Evolutionary conservation across 164 flowering plant species (phyloP).

Genomic region (Stephania japonica): DNA sequence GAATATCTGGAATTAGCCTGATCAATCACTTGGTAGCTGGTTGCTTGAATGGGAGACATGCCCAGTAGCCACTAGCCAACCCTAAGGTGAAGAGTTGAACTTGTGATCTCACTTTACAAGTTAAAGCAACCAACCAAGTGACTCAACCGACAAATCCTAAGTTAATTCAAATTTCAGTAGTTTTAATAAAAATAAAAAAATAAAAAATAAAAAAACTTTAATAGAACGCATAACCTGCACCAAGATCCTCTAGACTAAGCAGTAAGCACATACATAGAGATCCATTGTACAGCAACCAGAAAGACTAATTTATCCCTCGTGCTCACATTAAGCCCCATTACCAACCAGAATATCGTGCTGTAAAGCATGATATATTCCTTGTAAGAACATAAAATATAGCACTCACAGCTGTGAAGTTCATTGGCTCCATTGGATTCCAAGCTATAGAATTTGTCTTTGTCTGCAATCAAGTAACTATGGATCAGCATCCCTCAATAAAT

Average conservation of each 20-base stretch:
- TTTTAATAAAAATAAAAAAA: too few species aligned
- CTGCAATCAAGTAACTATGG: slow-evolving; percentile 35
- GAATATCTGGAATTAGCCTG: too few species aligned
- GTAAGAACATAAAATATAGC: background rate
- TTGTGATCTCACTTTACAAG: too few species aligned
- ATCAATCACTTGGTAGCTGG: too few species aligned
- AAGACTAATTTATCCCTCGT: background rate
- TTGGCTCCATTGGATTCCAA: slow-evolving; percentile 99
- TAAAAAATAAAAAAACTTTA: too few species aligned
- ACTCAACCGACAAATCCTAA: too few species aligned
- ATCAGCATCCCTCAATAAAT: slow-evolving; percentile 5
- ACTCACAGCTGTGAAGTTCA: slow-evolving; percentile 90
- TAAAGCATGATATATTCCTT: background rate
- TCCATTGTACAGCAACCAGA: background rate
- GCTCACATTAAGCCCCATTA: background rate
- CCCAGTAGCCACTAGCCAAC: too few species aligned
- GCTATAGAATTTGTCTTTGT: slow-evolving; percentile 82
- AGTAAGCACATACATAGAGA: background rate
- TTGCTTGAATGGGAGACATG: too few species aligned
- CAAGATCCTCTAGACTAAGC: background rate
- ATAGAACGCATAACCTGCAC: background rate
- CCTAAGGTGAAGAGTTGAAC: too few species aligned
- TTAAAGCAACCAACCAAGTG: too few species aligned
- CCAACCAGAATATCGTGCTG: background rate
- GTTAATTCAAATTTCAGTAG: too few species aligned